Conservation (phyloP, 768 basidiomycete genomes). For the Mrakia frigida region DNA sequence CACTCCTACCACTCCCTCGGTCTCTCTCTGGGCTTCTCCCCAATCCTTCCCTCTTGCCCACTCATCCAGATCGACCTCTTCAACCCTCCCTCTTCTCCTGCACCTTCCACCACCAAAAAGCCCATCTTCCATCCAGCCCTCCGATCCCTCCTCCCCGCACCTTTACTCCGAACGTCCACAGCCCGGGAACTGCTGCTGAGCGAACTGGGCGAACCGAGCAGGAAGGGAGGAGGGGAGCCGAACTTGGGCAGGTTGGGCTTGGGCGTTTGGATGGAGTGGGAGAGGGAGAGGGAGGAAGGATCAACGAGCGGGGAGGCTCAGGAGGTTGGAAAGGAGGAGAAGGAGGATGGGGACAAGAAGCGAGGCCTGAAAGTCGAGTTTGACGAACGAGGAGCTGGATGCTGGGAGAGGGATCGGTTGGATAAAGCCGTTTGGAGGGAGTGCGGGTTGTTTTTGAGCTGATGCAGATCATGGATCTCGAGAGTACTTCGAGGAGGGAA, state of each 20-base stretch:
- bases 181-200: not conserved
- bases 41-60: conserved; percentile 40
- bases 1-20: conserved; percentile 11
- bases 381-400: conserved; percentile 1
- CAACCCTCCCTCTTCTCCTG: conserved; percentile 1
- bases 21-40: conserved; percentile 19
- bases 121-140: not conserved
- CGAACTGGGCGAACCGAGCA: not conserved
- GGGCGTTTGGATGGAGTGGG: conserved; percentile 10
- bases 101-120: not conserved
- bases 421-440: not conserved
- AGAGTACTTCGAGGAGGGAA: not conserved
- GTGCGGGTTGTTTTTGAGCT: not conserved
- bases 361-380: not conserved
- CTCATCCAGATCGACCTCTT: conserved; percentile 16
- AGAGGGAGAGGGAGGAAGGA: not conserved
- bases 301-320: no score
- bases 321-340: not conserved
- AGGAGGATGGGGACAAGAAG: no score
- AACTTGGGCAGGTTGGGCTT: not conserved
- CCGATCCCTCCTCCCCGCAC: not conserved
- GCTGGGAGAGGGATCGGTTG: conserved; percentile 14
- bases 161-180: not conserved
- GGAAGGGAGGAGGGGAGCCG: not conserved
- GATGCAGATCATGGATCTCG: no score